phyloP scores from a whole-genome alignment of 2,329 filamentous ascomycete species.

The Calonectria pseudoreteaudii region DNA sequence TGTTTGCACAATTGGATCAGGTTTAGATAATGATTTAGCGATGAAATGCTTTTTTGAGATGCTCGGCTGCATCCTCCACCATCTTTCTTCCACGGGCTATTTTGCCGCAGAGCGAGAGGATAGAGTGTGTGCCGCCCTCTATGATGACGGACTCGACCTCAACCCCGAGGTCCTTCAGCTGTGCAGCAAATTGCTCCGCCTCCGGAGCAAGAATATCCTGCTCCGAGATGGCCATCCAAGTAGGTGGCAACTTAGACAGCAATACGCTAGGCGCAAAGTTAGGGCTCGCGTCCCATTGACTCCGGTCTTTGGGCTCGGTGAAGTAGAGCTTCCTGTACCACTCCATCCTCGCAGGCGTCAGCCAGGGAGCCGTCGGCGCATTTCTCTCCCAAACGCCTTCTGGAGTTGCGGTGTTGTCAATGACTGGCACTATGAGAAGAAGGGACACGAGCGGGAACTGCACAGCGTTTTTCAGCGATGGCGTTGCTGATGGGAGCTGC shows the following conservation, averaged over 20 bases:
- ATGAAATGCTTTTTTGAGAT: conserved; percentile 7
- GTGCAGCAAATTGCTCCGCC: conserved; percentile 35
- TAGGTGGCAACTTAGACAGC: conserved; percentile 35
- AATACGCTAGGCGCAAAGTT: conserved; percentile 31
- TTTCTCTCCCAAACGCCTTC: conserved; percentile 17
- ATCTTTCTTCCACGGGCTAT: conserved; percentile 9
- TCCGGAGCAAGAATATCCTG: conserved; percentile 44
- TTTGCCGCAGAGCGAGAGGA: conserved; percentile 17
- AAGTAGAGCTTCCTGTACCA: conserved; percentile 48
- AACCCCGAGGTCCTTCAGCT: conserved; percentile 25
- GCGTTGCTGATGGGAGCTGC: background rate
- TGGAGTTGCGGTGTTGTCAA: conserved; percentile 43
- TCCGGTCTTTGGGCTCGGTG: conserved; percentile 24
- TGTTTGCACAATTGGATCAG: background rate
- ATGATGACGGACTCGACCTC: background rate
- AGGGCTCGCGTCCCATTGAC: conserved; percentile 42
- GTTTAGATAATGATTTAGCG: background rate
- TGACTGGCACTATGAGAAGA: conserved; percentile 40
- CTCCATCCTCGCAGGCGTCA: conserved; percentile 44
- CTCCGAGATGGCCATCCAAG: conserved; percentile 43
- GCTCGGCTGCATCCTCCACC: conserved; percentile 10
- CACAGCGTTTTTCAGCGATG: background rate
- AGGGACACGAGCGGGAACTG: background rate
- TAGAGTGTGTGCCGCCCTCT: conserved; percentile 22
- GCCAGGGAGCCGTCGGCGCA: conserved; percentile 39